Percentiles rank a stretch among this genome's conserved stretches.
Evolutionary conservation across 768 basidiomycete genomes (phyloP).

Genomic region (Lentinus brumalis): DNA sequence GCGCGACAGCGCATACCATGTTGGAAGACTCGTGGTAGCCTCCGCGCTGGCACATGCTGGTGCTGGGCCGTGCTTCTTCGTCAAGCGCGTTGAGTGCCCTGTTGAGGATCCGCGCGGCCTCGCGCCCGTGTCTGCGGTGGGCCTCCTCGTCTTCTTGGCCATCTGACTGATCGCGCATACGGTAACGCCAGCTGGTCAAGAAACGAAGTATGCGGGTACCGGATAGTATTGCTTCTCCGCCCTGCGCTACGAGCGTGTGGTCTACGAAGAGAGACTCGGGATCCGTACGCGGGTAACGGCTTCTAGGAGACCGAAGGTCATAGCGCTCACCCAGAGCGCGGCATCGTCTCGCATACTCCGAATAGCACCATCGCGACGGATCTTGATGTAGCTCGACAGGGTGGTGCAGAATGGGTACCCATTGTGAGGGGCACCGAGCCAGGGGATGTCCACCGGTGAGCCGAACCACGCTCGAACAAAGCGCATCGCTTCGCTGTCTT

Average conservation of each 20-base stretch:
- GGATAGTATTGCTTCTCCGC: background rate
- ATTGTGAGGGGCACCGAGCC: background rate
- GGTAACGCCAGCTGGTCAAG: background rate
- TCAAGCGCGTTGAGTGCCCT: background rate
- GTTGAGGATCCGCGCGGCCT: background rate
- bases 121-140: background rate
- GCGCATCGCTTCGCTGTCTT: background rate
- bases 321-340: constrained; percentile 10
- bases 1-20: constrained; percentile 3
- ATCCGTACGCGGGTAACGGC: background rate
- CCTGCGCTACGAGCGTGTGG: background rate
- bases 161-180: background rate
- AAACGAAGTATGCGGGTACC: background rate
- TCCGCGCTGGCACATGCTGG: background rate
- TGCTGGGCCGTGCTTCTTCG: background rate
- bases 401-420: background rate
- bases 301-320: constrained; percentile 11
- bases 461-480: background rate
- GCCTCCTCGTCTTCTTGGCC: background rate
- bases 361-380: background rate
- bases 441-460: background rate
- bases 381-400: background rate
- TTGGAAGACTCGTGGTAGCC: background rate
- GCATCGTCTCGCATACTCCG: constrained; percentile 6
- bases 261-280: background rate